phyloP scores from a whole-genome alignment of 257 asterid species.

The Rhazya stricta region DNA sequence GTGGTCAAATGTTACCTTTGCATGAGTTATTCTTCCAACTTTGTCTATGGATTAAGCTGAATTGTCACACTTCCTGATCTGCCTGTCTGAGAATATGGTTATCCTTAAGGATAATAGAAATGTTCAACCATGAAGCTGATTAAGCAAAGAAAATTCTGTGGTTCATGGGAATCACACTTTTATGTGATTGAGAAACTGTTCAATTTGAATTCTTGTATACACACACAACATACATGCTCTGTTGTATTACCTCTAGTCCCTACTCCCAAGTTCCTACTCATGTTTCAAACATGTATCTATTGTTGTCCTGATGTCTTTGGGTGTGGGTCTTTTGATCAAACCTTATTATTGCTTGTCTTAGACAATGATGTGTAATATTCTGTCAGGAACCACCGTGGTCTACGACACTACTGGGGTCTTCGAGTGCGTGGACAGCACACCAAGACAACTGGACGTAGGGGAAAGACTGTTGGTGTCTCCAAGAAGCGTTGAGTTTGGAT shows the following conservation, averaged over 20 bases:
- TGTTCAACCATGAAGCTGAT: neutral
- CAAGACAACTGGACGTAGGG: constrained; percentile 90
- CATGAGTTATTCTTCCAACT: neutral
- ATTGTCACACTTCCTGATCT: neutral
- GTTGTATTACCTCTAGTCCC: neutral
- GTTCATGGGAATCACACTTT: neutral
- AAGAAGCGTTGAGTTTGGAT: constrained; percentile 59
- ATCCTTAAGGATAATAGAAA: neutral
- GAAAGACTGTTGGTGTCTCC: constrained; percentile 96
- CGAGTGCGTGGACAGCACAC: constrained; percentile 98
- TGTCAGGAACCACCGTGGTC: constrained; percentile 84
- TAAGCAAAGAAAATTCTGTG: too few relatives aligned
- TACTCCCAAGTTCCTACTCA: neutral
- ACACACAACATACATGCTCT: neutral
- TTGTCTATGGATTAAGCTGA: too few relatives aligned
- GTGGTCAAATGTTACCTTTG: neutral
- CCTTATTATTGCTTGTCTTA: neutral
- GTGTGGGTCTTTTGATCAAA: neutral
- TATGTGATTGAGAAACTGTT: neutral
- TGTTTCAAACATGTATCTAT: neutral
- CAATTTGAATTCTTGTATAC: neutral
- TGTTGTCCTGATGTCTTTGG: neutral
- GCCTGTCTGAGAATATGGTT: neutral
- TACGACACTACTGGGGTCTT: constrained; percentile 94
- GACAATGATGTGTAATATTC: neutral